Conservation (phyloP, 1,284 basidiomycete genomes). For the Ustilago shanxiensis region DNA sequence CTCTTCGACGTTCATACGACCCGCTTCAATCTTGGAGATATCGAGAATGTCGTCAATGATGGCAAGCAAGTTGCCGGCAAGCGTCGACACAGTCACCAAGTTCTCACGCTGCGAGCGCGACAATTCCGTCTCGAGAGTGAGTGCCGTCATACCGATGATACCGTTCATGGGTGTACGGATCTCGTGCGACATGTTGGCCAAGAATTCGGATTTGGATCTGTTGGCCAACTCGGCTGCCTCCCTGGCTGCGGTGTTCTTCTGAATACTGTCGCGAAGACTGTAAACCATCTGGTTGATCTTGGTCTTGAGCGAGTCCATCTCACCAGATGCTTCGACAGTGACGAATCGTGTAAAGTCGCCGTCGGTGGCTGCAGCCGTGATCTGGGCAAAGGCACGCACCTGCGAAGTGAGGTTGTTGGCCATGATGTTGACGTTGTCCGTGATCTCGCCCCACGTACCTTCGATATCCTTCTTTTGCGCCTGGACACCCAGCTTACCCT, state of each 20-base stretch:
- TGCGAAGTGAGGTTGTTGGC: slow-evolving; percentile 92
- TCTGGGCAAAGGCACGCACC: slow-evolving; percentile 98
- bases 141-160: slow-evolving; percentile 99
- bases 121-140: slow-evolving; percentile 92
- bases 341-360: slow-evolving; percentile 99
- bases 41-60: slow-evolving; percentile 79
- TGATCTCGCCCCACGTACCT: slow-evolving; percentile 99
- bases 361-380: slow-evolving; percentile 97
- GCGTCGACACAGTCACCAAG: slow-evolving; percentile 91
- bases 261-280: slow-evolving; percentile 94
- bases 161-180: slow-evolving; percentile 72
- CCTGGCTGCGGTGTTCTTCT: slow-evolving; percentile 98
- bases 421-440: slow-evolving; percentile 76
- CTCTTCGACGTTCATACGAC: slow-evolving; percentile 99
- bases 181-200: slow-evolving; percentile 71
- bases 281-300: slow-evolving; percentile 99
- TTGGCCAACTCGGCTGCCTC: slow-evolving; percentile 95
- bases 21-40: slow-evolving; percentile 79
- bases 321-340: slow-evolving; percentile 97
- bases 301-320: slow-evolving; percentile 99
- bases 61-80: slow-evolving; percentile 90
- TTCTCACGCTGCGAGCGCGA: slow-evolving; percentile 92
- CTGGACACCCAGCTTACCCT: slow-evolving; percentile 96
- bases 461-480: slow-evolving; percentile 97
- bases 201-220: slow-evolving; percentile 93